Percentiles rank a stretch among this genome's conserved stretches.
phyloP scores from a whole-genome alignment of 1,139 yeast genomes.

The Pichiaceae sp. region DNA sequence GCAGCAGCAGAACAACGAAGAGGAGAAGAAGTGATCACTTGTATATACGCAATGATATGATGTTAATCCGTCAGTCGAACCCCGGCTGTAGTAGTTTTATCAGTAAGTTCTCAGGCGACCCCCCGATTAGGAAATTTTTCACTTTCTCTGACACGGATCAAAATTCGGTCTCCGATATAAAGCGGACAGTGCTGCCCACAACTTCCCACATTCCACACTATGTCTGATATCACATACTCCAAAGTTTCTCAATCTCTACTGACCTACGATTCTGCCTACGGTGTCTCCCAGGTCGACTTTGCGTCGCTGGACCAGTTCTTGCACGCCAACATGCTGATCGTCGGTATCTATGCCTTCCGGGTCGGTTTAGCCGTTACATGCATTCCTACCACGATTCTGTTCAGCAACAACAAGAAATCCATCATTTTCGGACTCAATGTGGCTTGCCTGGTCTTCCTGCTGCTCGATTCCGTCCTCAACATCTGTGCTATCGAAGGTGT shows the following conservation, averaged over 20 bases:
- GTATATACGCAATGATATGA: constrained; percentile 1
- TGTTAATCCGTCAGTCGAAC: no score
- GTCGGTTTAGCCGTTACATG: constrained; percentile 36
- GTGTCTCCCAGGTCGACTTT: not conserved
- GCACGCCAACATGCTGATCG: not conserved
- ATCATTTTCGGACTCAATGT: constrained; percentile 69
- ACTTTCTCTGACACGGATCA: not conserved
- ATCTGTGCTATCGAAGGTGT: constrained; percentile 45
- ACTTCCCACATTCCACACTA: no score
- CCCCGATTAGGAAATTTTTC: not conserved
- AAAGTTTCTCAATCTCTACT: not conserved
- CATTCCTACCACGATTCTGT: constrained; percentile 28
- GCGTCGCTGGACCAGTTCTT: not conserved
- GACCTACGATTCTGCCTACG: not conserved
- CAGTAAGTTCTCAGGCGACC: no score
- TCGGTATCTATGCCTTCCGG: constrained; percentile 10
- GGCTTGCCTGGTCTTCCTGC: constrained; percentile 41
- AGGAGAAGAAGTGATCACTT: not conserved
- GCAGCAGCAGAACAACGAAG: constrained; percentile 16
- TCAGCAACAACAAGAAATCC: constrained; percentile 43
- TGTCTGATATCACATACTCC: not conserved
- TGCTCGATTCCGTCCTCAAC: constrained; percentile 54
- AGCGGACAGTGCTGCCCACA: no score
- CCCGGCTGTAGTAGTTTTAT: no score
- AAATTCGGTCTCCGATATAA: no score